phyloP scores from a whole-genome alignment of 768 basidiomycete genomes.

The Pulveroboletus sp. region DNA sequence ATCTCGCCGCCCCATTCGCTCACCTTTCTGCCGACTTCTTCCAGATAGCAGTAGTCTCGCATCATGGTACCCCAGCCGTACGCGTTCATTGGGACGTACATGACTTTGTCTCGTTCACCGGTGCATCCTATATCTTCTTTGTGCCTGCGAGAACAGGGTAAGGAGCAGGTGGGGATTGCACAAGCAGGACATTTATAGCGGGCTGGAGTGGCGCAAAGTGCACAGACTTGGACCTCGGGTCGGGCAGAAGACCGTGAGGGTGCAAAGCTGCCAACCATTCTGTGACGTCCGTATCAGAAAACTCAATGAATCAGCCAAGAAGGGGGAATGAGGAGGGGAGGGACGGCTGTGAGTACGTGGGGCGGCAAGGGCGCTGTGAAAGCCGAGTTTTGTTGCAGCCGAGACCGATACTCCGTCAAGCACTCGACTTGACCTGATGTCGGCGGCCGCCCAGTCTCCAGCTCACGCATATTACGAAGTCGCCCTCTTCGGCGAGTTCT shows the following conservation, averaged over 20 bases:
- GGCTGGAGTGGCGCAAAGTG: conserved; percentile 45
- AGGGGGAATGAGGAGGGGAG: too few relatives aligned
- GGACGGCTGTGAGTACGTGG: too few relatives aligned
- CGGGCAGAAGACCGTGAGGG: conserved; percentile 14
- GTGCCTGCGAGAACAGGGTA: conserved; percentile 63
- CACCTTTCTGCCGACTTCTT: conserved; percentile 75
- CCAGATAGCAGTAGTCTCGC: conserved; percentile 83
- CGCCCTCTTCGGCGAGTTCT: conserved; percentile 79
- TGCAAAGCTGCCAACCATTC: conserved; percentile 7
- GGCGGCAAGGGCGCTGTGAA: too few relatives aligned
- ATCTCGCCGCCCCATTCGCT: conserved; percentile 71
- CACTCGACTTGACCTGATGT: conserved; percentile 10
- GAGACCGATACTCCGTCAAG: not conserved
- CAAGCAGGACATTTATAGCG: conserved; percentile 84
- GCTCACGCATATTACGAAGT: conserved; percentile 76
- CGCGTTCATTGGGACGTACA: conserved; percentile 75
- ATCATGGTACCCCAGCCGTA: conserved; percentile 86
- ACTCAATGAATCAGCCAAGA: not conserved
- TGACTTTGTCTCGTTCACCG: conserved; percentile 67
- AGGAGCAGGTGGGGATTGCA: conserved; percentile 64
- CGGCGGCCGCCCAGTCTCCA: conserved; percentile 23
- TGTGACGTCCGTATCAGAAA: not conserved
- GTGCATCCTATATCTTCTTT: conserved; percentile 59
- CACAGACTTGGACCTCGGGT: conserved; percentile 36
- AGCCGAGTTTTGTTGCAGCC: not conserved